phyloP scores from a whole-genome alignment of 2,329 filamentous ascomycete species.

The Ceratocystis lukuohia region DNA sequence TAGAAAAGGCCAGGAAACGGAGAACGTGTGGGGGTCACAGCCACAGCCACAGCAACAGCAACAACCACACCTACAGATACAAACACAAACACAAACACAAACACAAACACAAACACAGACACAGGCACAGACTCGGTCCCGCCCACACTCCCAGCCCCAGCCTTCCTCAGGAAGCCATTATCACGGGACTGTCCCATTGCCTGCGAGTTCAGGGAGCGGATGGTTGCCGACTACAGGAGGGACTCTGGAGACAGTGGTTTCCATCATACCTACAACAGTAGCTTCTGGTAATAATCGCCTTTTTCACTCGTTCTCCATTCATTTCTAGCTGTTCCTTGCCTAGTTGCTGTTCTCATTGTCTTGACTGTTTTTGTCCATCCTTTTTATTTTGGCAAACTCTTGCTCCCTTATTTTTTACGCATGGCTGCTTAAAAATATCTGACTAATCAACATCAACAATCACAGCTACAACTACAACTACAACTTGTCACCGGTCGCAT shows the following conservation, averaged over 20 bases:
- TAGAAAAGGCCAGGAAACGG: background rate
- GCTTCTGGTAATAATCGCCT: background rate
- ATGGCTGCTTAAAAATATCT: background rate
- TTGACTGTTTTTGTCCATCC: background rate
- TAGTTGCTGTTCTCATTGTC: background rate
- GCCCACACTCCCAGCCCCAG: background rate
- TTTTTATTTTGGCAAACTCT: background rate
- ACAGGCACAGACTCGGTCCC: background rate
- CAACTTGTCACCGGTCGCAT: too few species aligned
- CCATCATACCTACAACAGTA: background rate
- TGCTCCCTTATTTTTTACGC: background rate
- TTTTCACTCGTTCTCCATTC: background rate
- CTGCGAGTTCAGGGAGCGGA: background rate
- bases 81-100: background rate
- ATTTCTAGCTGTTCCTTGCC: background rate
- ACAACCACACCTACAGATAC: too few species aligned
- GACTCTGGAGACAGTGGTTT: background rate
- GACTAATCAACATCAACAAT: background rate
- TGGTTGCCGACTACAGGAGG: background rate
- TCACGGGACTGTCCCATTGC: background rate
- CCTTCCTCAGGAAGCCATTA: too few species aligned
- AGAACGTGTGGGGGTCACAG: background rate
- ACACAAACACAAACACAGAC: background rate
- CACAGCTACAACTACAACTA: too few species aligned
- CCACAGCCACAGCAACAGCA: background rate